phyloP scores from a whole-genome alignment of 495 filamentous ascomycete species.

The Aspergillus taichungensis region DNA sequence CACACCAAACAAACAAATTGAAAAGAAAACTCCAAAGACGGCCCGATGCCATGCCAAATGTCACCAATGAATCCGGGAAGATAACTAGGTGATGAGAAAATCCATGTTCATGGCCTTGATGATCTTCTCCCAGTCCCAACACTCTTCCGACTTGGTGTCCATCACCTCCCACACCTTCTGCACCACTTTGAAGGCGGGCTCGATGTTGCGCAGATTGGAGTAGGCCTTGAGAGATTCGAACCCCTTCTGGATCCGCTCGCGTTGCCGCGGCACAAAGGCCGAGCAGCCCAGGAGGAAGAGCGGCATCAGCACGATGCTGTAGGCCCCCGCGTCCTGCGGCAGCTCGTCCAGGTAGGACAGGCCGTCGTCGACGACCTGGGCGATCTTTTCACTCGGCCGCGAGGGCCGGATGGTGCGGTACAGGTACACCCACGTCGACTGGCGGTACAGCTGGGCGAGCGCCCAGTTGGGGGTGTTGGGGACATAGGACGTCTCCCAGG shows the following conservation, averaged over 20 bases:
- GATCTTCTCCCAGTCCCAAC: conserved; percentile 88
- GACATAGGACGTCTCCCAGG: conserved; percentile 66
- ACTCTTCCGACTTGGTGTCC: conserved; percentile 62
- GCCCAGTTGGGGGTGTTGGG: conserved; percentile 62
- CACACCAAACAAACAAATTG: too few relatives aligned
- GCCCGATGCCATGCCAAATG: too few relatives aligned
- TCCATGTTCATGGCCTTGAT: conserved; percentile 69
- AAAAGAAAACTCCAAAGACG: too few relatives aligned
- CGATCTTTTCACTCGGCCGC: conserved; percentile 56
- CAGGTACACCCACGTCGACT: conserved; percentile 87
- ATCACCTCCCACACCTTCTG: conserved; percentile 75
- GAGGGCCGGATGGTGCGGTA: conserved; percentile 78
- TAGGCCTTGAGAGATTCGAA: conserved; percentile 65
- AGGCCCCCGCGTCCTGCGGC: conserved; percentile 53
- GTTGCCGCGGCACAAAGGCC: conserved; percentile 60
- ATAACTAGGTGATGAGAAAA: conserved; percentile 63
- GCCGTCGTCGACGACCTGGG: conserved; percentile 69
- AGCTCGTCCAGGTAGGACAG: conserved; percentile 54
- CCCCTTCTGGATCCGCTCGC: conserved; percentile 59
- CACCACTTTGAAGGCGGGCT: conserved; percentile 66
- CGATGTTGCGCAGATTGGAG: conserved; percentile 73
- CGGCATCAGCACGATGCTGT: conserved; percentile 80
- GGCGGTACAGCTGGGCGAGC: conserved; percentile 76
- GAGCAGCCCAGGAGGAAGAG: conserved; percentile 84
- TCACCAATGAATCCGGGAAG: conserved; percentile 4